Evolutionary conservation across 2,329 filamentous ascomycete genomes (phyloP).

Genomic region (Scedosporium boydii): DNA sequence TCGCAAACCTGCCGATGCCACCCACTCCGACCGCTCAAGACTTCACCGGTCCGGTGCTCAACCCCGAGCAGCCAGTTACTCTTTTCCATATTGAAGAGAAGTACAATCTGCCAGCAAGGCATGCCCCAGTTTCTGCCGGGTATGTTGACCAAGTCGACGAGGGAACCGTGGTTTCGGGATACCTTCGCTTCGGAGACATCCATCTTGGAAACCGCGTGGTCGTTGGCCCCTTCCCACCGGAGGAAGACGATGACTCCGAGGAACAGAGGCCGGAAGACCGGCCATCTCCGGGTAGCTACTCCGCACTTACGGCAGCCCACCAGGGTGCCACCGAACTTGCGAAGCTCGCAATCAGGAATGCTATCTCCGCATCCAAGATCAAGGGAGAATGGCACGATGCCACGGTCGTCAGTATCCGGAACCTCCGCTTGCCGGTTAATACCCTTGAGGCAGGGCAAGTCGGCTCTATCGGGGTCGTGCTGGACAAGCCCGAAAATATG

Average conservation of each 20-base stretch:
- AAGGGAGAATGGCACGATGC: constrained; percentile 71
- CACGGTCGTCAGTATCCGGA: constrained; percentile 75
- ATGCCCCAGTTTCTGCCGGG: constrained; percentile 20
- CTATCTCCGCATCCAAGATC: constrained; percentile 39
- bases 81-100: constrained; percentile 89
- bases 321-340: constrained; percentile 43
- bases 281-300: constrained; percentile 36
- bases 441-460: constrained; percentile 72
- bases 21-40: constrained; percentile 41
- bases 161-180: constrained; percentile 73
- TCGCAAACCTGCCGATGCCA: constrained; percentile 66
- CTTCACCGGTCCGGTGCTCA: constrained; percentile 43
- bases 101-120: constrained; percentile 63
- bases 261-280: constrained; percentile 31
- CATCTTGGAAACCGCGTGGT: constrained; percentile 69
- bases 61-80: constrained; percentile 49
- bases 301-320: constrained; percentile 38
- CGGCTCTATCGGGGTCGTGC: constrained; percentile 74
- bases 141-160: constrained; percentile 27
- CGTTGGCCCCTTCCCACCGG: constrained; percentile 66
- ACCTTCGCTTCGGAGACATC: constrained; percentile 69
- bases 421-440: constrained; percentile 74
- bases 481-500: constrained; percentile 32
- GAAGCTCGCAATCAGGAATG: constrained; percentile 41
- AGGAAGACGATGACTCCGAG: constrained; percentile 35